Evolutionary conservation across 768 basidiomycete species (phyloP).

Genomic region (Collybia nuda): DNA sequence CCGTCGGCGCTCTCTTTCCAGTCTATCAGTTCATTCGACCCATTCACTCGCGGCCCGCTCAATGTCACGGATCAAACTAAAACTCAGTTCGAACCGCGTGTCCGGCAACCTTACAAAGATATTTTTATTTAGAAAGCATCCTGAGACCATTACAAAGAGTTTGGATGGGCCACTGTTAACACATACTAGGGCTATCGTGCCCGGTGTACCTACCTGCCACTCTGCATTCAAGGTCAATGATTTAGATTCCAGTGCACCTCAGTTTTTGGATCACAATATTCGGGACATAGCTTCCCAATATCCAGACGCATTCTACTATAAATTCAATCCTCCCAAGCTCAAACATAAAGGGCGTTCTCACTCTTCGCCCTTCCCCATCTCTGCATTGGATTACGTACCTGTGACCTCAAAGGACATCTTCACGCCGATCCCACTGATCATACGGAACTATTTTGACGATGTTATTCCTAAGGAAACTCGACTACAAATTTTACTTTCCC

Average conservation of each 20-base stretch:
- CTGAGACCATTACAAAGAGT: not conserved
- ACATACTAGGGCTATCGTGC: not conserved
- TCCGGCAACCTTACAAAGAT: slow-evolving; percentile 57
- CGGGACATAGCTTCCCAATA: slow-evolving; percentile 1
- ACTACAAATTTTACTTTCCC: slow-evolving; percentile 52
- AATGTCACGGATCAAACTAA: slow-evolving; percentile 46
- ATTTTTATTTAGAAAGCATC: slow-evolving; percentile 46
- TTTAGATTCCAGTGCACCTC: slow-evolving; percentile 13
- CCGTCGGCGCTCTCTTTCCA: slow-evolving; percentile 58
- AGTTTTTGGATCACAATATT: slow-evolving; percentile 7
- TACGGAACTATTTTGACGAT: slow-evolving; percentile 67
- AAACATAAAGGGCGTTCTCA: slow-evolving; percentile 59
- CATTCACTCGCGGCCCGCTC: slow-evolving; percentile 43
- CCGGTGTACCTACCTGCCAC: slow-evolving; percentile 29
- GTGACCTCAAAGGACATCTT: slow-evolving; percentile 48
- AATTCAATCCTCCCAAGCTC: slow-evolving; percentile 13
- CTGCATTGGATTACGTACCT: slow-evolving; percentile 60
- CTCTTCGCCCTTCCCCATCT: slow-evolving; percentile 63
- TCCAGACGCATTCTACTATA: slow-evolving; percentile 5
- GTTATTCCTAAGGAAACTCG: slow-evolving; percentile 71
- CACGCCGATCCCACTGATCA: slow-evolving; percentile 45
- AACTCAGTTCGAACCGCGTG: slow-evolving; percentile 39
- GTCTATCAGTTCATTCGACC: slow-evolving; percentile 44
- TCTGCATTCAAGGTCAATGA: slow-evolving; percentile 29
- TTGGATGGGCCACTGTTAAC: too few relatives aligned